Evolutionary conservation across 345 rosid genomes (phyloP).

Genomic region (Euphorbia pulcherrima): DNA sequence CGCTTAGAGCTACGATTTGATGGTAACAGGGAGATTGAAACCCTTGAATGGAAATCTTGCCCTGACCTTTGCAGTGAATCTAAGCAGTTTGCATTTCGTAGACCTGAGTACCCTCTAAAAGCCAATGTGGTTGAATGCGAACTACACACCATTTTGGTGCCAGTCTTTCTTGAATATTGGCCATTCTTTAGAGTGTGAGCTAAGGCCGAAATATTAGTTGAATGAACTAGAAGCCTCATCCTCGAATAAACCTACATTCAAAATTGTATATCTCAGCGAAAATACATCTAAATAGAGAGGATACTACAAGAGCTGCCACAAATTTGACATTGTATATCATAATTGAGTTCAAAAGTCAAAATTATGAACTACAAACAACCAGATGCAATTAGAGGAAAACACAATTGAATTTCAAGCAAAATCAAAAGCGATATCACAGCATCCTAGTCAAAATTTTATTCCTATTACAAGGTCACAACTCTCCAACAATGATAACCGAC

Average conservation of each 20-base stretch:
- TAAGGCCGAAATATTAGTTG: constrained; percentile 40
- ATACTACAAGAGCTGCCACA: not conserved
- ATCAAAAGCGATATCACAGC: not conserved
- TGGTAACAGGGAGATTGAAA: constrained; percentile 36
- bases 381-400: not conserved
- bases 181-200: constrained; percentile 38
- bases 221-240: constrained; percentile 53
- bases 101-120: constrained; percentile 50
- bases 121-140: constrained; percentile 36
- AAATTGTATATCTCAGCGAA: constrained; percentile 9
- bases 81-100: constrained; percentile 48
- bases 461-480: not conserved
- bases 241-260: constrained; percentile 40
- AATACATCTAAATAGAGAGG: not conserved
- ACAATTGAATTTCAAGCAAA: not conserved
- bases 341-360: not conserved
- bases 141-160: constrained; percentile 44
- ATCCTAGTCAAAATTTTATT: not conserved
- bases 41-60: constrained; percentile 44
- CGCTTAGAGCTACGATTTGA: constrained; percentile 45
- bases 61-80: constrained; percentile 35
- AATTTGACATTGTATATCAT: not conserved
- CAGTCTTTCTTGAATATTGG: constrained; percentile 32
- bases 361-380: not conserved
- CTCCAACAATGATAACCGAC: not conserved